Evolutionary conservation across 192 early-diverging fungal species (phyloP), one percentile per base, ranked within the genome.

Genomic region (Rhizophlyctis rosea): DNA sequence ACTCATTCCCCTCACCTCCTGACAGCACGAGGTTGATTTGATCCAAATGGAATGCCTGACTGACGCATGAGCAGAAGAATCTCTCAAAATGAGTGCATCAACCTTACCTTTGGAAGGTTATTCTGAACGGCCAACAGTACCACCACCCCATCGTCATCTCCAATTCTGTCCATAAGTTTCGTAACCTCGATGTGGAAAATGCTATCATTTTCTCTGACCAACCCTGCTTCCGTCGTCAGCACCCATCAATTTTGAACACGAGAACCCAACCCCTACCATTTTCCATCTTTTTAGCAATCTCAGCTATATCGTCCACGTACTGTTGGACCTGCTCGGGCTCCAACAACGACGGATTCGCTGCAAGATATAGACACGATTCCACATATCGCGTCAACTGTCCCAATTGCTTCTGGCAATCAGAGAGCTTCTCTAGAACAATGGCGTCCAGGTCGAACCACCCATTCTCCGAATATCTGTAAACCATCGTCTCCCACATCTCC

Each of bases 371-470:
- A 58, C 64, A 66, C 34, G 61, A 32, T 29, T 66, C 31, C 3
- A 61, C 21, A 49, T 58, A 50, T 32, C 23, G 49, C 18, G 24
- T 48, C 23, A 14, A 23, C 18, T 59, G 23, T n/a, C 34, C 24
- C 14, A 88, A 57, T 60, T 80, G 73, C 34, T 80, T 76, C 62
- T 83, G 70, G 47, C 86, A 90, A 34, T 77, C 73, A 1, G 87
- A 83, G 32, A 85, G 82, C 65, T 87, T 88, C 53, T 86, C 77
- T 9, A 90, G 65, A 24, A 90, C 50, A 27, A 74, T 71, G 31
- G 81, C 78, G 61, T 93, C 88, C 36, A 93, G 78, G 16, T 71
- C 55, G 34, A 72, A 76, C 90, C 91, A 92, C 16, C 72, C 71
- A 23, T 84, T 71, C 35, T 80, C 74, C 34, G 77, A 73, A 59